Evolutionary conservation across 1,284 basidiomycete species (phyloP).

Genomic region (Trichosporon faecale): DNA sequence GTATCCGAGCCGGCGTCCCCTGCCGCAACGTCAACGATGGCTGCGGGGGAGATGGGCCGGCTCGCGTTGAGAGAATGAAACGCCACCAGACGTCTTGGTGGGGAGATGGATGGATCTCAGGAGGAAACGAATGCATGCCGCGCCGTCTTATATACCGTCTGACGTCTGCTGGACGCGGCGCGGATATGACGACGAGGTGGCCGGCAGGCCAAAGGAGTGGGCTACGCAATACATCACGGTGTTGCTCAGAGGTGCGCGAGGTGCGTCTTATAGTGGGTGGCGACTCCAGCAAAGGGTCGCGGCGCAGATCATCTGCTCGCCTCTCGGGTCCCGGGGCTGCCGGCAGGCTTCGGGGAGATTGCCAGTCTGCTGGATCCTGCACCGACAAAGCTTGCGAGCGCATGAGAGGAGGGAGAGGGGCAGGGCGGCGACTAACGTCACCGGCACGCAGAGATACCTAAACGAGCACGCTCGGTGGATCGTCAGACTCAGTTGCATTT

Average conservation of each 20-base stretch:
- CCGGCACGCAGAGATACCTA: background rate
- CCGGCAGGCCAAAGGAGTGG: background rate
- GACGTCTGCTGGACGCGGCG: background rate
- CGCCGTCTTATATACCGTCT: background rate
- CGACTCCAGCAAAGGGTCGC: background rate
- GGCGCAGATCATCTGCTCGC: background rate
- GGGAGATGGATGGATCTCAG: slow-evolving; percentile 11
- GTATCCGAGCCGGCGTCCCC: background rate
- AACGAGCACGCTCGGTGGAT: background rate
- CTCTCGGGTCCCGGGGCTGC: background rate
- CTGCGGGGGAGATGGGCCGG: slow-evolving; percentile 3
- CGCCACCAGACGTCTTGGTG: slow-evolving; percentile 11
- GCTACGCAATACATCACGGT: background rate
- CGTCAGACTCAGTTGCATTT: background rate
- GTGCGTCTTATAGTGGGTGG: background rate
- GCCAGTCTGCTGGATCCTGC: slow-evolving; percentile 2
- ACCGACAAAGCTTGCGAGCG: background rate
- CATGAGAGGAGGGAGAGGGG: background rate
- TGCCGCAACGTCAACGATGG: slow-evolving; percentile 1
- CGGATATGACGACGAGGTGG: background rate
- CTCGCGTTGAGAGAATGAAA: background rate
- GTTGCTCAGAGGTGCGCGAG: background rate
- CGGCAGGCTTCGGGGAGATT: background rate
- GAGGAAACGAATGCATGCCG: background rate
- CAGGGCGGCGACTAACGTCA: background rate